Percentiles rank a stretch among this genome's conserved stretches.
Conservation (phyloP, 2,329 filamentous ascomycete species). For the Epichloe hybrida region DNA sequence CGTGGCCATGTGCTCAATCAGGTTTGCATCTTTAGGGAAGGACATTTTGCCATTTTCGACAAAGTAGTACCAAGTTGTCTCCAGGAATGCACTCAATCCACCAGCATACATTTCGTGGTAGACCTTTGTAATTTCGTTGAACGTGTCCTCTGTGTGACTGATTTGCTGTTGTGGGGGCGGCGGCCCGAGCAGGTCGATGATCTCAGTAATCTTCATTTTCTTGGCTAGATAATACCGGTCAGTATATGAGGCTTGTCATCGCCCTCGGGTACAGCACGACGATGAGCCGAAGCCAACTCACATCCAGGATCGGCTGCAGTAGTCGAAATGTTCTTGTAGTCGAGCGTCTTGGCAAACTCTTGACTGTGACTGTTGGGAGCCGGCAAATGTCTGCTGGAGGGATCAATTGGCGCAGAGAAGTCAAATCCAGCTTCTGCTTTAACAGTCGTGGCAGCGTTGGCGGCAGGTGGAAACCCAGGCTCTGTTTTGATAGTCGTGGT, state of each 20-base stretch:
- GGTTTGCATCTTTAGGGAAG: constrained; percentile 37
- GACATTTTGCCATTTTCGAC: constrained; percentile 29
- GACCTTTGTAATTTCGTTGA: constrained; percentile 56
- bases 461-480: constrained; percentile 23
- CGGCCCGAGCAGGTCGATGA: constrained; percentile 49
- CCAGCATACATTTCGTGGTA: constrained; percentile 66
- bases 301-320: constrained; percentile 30
- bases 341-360: constrained; percentile 1
- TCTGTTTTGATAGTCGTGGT: constrained; percentile 32
- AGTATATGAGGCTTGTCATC: not conserved
- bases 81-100: constrained; percentile 62
- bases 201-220: constrained; percentile 59
- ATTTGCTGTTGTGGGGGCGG: constrained; percentile 41
- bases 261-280: not conserved
- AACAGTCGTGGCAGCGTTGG: constrained; percentile 31
- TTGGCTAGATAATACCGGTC: constrained; percentile 15
- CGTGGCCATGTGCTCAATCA: constrained; percentile 54
- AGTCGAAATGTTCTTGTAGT: constrained; percentile 12
- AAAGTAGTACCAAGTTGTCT: constrained; percentile 68
- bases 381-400: constrained; percentile 24
- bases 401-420: constrained; percentile 42
- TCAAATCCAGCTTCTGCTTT: constrained; percentile 35
- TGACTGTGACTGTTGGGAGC: constrained; percentile 1
- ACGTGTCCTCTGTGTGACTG: constrained; percentile 33
- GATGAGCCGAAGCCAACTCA: constrained; percentile 18